These are phyloP conservation scores for Mycena crocata DNA, from an alignment of 768 basidiomycete genomes.

Conservation along the genomic window DNA sequence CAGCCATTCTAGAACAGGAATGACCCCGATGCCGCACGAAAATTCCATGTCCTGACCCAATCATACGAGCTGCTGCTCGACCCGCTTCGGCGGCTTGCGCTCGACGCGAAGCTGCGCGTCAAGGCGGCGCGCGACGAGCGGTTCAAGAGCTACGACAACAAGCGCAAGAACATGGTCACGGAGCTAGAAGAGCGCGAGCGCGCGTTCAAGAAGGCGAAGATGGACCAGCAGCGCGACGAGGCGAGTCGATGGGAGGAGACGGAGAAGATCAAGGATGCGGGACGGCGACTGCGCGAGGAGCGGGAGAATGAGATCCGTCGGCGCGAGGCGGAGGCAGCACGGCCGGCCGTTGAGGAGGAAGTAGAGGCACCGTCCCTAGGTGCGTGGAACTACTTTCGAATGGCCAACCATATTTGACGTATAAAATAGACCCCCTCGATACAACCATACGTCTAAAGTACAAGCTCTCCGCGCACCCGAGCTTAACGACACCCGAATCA, in stretches of 20 bases:
- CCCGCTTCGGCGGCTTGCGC: constrained; percentile 78
- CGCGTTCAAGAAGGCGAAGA: constrained; percentile 76
- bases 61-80: constrained; percentile 87
- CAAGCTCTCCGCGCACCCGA: constrained; percentile 65
- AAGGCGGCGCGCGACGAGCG: constrained; percentile 76
- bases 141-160: constrained; percentile 76
- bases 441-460: constrained; percentile 84
- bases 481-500: constrained; percentile 62
- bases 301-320: constrained; percentile 64
- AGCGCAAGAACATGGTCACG: constrained; percentile 79
- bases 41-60: constrained; percentile 87
- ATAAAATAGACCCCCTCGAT: constrained; percentile 66
- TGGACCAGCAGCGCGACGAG: constrained; percentile 72
- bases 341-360: constrained; percentile 49
- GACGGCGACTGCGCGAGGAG: constrained; percentile 74
- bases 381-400: constrained; percentile 38
- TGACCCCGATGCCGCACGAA: constrained; percentile 80
- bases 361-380: constrained; percentile 71
- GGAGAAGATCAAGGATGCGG: constrained; percentile 81
- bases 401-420: constrained; percentile 6
- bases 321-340: constrained; percentile 56
- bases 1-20: constrained; percentile 70
- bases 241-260: constrained; percentile 67
- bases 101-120: constrained; percentile 83
- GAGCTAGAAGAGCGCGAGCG: constrained; percentile 85